Evolutionary conservation across 1,284 basidiomycete genomes (phyloP), one percentile per base, ranked within the genome.

Genomic region (Rhizoctonia solani): DNA sequence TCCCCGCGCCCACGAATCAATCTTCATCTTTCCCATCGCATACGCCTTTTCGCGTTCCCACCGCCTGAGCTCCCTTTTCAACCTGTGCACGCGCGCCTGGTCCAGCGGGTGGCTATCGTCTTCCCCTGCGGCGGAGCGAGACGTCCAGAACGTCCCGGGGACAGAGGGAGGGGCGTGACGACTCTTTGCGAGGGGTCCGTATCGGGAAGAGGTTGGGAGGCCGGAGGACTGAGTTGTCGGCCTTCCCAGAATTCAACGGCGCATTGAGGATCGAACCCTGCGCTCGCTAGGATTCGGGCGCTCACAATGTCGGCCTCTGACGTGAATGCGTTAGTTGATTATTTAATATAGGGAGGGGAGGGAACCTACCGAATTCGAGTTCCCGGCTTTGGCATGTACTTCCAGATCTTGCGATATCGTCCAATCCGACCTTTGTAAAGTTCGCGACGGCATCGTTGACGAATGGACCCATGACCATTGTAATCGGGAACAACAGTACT

Each of bases 371-470:
- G 32, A 69, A 63, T 56, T 71, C 80, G 66, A 81, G 76, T 54
- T 75, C 72, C 61, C 73, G 73, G 59, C 76, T 76, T 53, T 77
- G 76, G 4, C 70, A 72, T 54, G 55, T 53, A n/a, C 56, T 69
- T 63, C 77, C 77, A 29, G 78, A 72, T 66, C 87, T 87, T 39
- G 82, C 80, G 61, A 94, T 78, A 73, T 93, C 91, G 3, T 86
- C 84, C 4, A 87, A 85, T 3, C 90, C 87, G 1, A 88, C 81
- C 74, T 87, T 87, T 27, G 90, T 90, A 54, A 93, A 73, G 68
- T 90, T 87, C 0, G 88, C 92, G 6, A 96, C 83, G 0, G 92
- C 93, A 72, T 95, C 93, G 73, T 94, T 94, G 55, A 95, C 86
- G 72, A 94, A 93, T 0, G 93, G 93, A 0, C 93, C 93, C 66